A percentile compares a stretch with the other conserved stretches of the same genome.
Conservation (phyloP, 495 filamentous ascomycete genomes). For the Penicillium cosmopolitanum region DNA sequence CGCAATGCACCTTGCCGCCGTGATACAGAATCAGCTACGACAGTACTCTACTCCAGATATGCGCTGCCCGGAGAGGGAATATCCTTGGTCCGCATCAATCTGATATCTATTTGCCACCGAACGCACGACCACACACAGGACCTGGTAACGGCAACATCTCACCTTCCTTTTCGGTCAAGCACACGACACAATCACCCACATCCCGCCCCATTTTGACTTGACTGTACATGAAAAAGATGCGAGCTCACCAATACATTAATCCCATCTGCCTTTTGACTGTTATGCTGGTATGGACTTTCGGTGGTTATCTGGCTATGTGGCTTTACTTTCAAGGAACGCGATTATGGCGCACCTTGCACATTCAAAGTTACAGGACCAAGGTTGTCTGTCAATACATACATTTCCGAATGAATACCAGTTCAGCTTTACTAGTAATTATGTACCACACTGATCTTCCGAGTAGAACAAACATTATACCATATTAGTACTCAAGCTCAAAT, state of each 20-base stretch:
- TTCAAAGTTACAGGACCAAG: not conserved
- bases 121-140: not conserved
- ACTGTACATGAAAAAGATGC: conserved; percentile 14
- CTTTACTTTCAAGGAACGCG: conserved; percentile 4
- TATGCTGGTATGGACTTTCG: conserved; percentile 16
- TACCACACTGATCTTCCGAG: not conserved
- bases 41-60: not conserved
- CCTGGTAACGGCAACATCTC: not conserved
- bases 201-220: conserved; percentile 6
- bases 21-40: not conserved
- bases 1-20: not conserved
- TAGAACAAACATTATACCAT: not conserved
- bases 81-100: not conserved
- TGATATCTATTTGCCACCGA: not conserved
- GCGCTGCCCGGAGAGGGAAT: not conserved
- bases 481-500: not conserved
- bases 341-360: conserved; percentile 15
- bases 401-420: conserved; percentile 13
- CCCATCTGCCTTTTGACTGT: conserved; percentile 11
- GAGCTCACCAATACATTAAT: conserved; percentile 7
- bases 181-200: not conserved
- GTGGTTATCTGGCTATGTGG: not conserved
- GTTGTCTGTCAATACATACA: conserved; percentile 5
- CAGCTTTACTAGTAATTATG: not conserved
- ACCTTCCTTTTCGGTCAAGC: not conserved